Conservation (phyloP, 768 basidiomycete genomes). For the Steccherinum ochraceum region DNA sequence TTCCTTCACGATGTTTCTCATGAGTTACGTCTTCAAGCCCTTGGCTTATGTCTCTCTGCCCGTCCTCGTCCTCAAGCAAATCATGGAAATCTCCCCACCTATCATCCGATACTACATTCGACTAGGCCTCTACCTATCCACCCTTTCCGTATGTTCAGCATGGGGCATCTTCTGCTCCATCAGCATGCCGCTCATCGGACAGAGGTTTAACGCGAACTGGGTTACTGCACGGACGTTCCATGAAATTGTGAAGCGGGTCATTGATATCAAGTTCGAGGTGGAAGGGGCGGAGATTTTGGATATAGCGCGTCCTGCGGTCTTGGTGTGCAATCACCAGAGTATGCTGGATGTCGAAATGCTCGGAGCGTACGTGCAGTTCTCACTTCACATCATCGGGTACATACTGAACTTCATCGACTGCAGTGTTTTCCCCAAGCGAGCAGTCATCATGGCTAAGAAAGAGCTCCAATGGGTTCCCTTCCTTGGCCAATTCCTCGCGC, state of each 20-base stretch:
- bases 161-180: constrained; percentile 67
- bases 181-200: constrained; percentile 59
- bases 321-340: constrained; percentile 90
- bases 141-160: constrained; percentile 63
- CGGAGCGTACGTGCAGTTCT: constrained; percentile 51
- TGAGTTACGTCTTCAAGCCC: constrained; percentile 56
- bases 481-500: constrained; percentile 85
- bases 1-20: constrained; percentile 48
- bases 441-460: constrained; percentile 91
- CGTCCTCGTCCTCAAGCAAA: constrained; percentile 53
- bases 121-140: constrained; percentile 63
- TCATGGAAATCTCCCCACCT: constrained; percentile 45
- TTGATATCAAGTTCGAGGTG: constrained; percentile 67
- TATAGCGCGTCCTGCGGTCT: constrained; percentile 56
- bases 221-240: constrained; percentile 85
- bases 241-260: constrained; percentile 47
- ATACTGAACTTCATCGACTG: constrained; percentile 5
- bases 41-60: constrained; percentile 77
- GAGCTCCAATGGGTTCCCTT: constrained; percentile 77
- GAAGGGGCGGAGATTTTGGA: constrained; percentile 83
- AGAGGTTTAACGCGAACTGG: constrained; percentile 73
- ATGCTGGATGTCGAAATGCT: constrained; percentile 83
- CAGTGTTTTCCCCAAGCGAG: constrained; percentile 76
- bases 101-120: constrained; percentile 68
- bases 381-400: constrained; percentile 4